phyloP scores from a whole-genome alignment of 2,329 filamentous ascomycete species.

The Sporothrix schenckii region DNA sequence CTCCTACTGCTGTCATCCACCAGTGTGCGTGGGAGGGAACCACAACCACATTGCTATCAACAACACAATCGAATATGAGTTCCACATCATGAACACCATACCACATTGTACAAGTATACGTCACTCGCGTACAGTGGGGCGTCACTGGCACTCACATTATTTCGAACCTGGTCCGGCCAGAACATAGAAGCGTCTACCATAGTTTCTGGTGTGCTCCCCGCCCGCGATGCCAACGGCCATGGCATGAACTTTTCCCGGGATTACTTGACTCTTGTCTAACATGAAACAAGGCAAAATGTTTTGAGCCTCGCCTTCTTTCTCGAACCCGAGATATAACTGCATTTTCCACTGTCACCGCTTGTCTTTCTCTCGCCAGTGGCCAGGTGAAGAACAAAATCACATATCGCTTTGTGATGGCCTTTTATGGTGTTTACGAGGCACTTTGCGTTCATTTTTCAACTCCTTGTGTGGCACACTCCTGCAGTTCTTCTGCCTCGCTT shows the following conservation, averaged over 20 bases:
- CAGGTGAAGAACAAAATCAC: not conserved
- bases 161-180: not conserved
- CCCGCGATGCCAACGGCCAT: slow-evolving; percentile 7
- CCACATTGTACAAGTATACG: not conserved
- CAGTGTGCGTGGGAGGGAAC: not conserved
- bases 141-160: not conserved
- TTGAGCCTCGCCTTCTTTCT: not conserved
- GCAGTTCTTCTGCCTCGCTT: not conserved
- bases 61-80: not conserved
- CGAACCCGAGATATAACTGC: not conserved
- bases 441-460: too few relatives aligned
- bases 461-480: not conserved
- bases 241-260: not conserved
- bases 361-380: not conserved
- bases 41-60: not conserved
- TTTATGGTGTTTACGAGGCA: not conserved
- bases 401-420: not conserved
- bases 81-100: too few relatives aligned
- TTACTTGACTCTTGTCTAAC: not conserved
- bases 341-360: not conserved
- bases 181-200: not conserved
- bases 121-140: not conserved
- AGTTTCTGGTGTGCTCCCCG: slow-evolving; percentile 15
- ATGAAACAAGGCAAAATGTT: not conserved
- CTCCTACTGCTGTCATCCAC: not conserved